Base-by-base conservation (phyloP, 306 rosid species). In the Rosa rugosa region DNA sequence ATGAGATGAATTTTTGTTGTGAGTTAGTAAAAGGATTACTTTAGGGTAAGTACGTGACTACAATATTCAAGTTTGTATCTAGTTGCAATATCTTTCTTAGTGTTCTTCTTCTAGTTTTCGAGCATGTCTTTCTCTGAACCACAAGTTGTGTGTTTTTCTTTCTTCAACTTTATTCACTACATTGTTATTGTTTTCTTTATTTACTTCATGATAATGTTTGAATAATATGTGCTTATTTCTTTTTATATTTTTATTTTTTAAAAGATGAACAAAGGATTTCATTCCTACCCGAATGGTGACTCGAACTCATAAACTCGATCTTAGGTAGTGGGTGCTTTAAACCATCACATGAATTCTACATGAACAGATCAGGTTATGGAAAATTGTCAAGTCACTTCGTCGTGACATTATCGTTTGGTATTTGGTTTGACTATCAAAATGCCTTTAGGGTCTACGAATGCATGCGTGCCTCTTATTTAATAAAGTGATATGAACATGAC, bases 341-440 rank as follows among this genome's bases (percentile, higher is more conserved):
- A 20, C 6, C 56, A 11, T 22, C 11, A 5, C 54, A 69, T 69
- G 73, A 22, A 23, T 45, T 44, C 56, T 69, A 23, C 54, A 23
- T 44, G 73, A 69, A 69, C 36, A 69, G 13, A 69, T 69, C 23
- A 44, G 73, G 56, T 69, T 25, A 23, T 13, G 38, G 13, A 44
- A 22, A 13, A 69, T 11, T 42, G 54, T 44, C 54, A 12, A 2
- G 38, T 69, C 75, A 46, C 41, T 46, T 14, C 12, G 4, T 71
- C 59, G 25, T 16, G 75, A 46, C 59, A 46, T 13, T 45, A 47
- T 71, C 13, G 25, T 14, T 70, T 70, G 11, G 11, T 23, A n/a
- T 46, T 46, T 11, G 74, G 57, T 45, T 47, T 71, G 75, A 47
- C 59, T 71, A 25, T 23, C 41, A 71, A 22, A 31, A 14, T 46